Base-by-base conservation (phyloP, 305 asterid species). In the Fraxinus nigra region DNA sequence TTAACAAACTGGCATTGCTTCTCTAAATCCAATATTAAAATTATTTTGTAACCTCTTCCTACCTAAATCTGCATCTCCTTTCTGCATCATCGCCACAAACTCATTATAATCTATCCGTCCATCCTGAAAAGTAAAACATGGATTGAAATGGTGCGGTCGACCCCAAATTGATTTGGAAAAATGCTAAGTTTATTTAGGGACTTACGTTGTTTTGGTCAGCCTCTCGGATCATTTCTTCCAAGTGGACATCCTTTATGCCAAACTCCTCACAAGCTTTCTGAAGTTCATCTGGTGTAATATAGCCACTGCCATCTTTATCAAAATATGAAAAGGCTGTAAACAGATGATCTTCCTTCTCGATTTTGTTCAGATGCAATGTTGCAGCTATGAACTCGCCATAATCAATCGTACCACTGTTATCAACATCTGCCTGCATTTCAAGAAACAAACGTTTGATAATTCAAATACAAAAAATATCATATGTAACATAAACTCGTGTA, bases 381-480 rank as follows among this genome's bases (percentile, higher is more conserved):
- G 97, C 98, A 75, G 98, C 98, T 43, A 94, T 90, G 82, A 94
- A 94, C 89, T 94, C 98, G 1, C 94, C 95, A n/a, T 94, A 94
- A 84, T 92, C 97, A 5, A 94, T 91, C 0, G 91, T 89, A 14
- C 98, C 98, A 80, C 87, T 92, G 32, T 92, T 92, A 85, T 94
- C 96, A 3, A 90, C 84, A 67, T 94, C 97, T 0, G 95, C 98
- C 97, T 94, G 86, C 67, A 81, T 78, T 75, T 13, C 79, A 40
- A 37, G 11, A 35, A 32, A 59, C 30, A 59, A 59, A 59, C 30
- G 75, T 59, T 59, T 59, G 30, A 59, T 20, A 59, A 59, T 56
- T 56, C 30, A 56, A 56, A 54, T 54, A n/a, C 24, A 51, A 51
- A 22, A 51, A 51, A 51, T 51, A 51, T n/a, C 65, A 6, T n/a